A percentile compares a stretch with the other conserved stretches of the same genome.
phyloP scores from a whole-genome alignment of 208 protist species.

The Leptomonas pyrrhocoris region DNA sequence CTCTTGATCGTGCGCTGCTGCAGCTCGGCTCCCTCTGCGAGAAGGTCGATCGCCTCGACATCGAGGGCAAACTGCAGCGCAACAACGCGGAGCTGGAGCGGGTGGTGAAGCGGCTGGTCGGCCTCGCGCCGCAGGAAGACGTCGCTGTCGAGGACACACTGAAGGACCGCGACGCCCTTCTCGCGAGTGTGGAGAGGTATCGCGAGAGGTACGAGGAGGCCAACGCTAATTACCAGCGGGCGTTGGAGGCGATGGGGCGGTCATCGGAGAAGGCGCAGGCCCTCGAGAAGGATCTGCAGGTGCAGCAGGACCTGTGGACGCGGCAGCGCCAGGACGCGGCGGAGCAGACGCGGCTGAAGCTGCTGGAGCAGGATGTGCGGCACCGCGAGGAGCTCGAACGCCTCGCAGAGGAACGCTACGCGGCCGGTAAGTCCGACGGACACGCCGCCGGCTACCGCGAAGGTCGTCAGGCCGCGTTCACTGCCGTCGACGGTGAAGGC shows the following conservation, averaged over 20 bases:
- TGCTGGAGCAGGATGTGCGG: slow-evolving; percentile 54
- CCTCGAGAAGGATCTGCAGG: slow-evolving; percentile 59
- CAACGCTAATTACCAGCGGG: slow-evolving; percentile 66
- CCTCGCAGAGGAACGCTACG: slow-evolving; percentile 43
- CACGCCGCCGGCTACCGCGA: slow-evolving; percentile 33
- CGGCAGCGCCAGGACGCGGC: slow-evolving; percentile 47
- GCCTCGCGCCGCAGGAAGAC: slow-evolving; percentile 48
- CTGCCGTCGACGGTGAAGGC: slow-evolving; percentile 19
- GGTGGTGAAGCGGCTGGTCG: slow-evolving; percentile 57
- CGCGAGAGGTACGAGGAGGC: slow-evolving; percentile 61
- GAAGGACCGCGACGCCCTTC: slow-evolving; percentile 67
- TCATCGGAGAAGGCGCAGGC: slow-evolving; percentile 54
- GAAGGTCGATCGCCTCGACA: slow-evolving; percentile 68
- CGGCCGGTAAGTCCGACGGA: slow-evolving; percentile 52
- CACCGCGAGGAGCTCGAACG: slow-evolving; percentile 55
- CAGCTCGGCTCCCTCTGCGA: slow-evolving; percentile 65
- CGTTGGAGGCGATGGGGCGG: slow-evolving; percentile 69
- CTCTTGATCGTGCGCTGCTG: slow-evolving; percentile 48
- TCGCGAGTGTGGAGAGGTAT: slow-evolving; percentile 65
- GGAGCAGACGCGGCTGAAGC: slow-evolving; percentile 57
- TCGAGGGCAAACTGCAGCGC: slow-evolving; percentile 52
- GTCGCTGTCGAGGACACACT: slow-evolving; percentile 51
- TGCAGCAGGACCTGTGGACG: slow-evolving; percentile 54
- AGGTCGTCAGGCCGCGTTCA: slow-evolving; percentile 20
- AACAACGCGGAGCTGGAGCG: slow-evolving; percentile 71